Conservation (phyloP, 2,329 filamentous ascomycete species). For the Xylariales sp. region DNA sequence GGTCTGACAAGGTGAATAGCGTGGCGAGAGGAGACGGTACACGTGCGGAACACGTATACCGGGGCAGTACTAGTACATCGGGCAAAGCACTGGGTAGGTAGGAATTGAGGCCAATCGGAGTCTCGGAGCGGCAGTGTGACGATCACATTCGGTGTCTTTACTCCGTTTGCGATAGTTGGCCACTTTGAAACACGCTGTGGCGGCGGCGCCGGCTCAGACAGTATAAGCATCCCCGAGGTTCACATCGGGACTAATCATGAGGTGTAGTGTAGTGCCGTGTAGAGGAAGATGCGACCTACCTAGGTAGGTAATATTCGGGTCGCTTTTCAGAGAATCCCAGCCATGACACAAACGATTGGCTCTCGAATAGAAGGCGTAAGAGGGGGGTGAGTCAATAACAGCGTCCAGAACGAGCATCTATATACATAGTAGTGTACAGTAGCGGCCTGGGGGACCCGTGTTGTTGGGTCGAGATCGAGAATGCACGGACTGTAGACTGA, state of each 20-base stretch:
- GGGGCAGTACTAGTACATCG: not conserved
- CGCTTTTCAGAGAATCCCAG: not conserved
- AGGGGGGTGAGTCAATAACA: not conserved
- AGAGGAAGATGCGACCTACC: not conserved
- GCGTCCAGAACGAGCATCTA: not conserved
- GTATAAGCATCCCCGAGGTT: constrained; percentile 12
- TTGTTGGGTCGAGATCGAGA: constrained; percentile 34
- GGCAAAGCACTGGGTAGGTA: not conserved
- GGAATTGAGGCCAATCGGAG: constrained; percentile 31
- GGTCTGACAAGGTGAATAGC: not conserved
- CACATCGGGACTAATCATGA: not conserved
- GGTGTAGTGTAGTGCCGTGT: not conserved
- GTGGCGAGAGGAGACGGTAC: not conserved
- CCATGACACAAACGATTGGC: constrained; percentile 19
- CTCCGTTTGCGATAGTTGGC: constrained; percentile 30
- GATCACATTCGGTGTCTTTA: constrained; percentile 35
- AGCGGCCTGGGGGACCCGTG: constrained; percentile 26
- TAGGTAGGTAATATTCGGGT: constrained; percentile 5
- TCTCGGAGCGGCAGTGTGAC: constrained; percentile 19
- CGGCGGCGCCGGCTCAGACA: constrained; percentile 21
- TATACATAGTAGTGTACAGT: not conserved
- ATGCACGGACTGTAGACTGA: constrained; percentile 24
- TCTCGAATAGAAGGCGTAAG: not conserved
- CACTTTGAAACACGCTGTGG: constrained; percentile 31
- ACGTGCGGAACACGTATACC: too few relatives aligned